Conservation (phyloP, 345 rosid genomes). For the Linum tenue region DNA sequence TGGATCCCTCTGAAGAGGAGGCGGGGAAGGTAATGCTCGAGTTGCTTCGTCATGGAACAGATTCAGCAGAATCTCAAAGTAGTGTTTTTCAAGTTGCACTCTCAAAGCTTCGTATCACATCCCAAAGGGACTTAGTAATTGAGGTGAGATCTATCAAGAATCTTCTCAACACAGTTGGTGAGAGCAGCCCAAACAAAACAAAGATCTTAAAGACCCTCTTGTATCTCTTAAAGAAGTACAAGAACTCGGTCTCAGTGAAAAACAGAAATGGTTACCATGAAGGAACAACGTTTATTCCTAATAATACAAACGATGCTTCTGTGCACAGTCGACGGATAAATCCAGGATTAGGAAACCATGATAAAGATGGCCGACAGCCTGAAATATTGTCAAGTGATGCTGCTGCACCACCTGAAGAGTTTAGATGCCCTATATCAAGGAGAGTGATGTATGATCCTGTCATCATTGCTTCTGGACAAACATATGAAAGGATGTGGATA, state of each 20-base stretch:
- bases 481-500: constrained; percentile 76
- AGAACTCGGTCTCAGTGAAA: constrained; percentile 26
- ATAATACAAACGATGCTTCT: constrained; percentile 1
- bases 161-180: constrained; percentile 31
- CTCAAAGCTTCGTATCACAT: constrained; percentile 40
- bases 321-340: too few species aligned
- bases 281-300: constrained; percentile 6
- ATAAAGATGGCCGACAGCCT: constrained; percentile 15
- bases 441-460: constrained; percentile 86
- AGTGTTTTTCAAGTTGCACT: constrained; percentile 39
- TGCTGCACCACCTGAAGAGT: constrained; percentile 37
- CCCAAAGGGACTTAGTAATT: constrained; percentile 37
- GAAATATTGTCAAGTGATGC: constrained; percentile 14
- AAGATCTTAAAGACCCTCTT: constrained; percentile 42
- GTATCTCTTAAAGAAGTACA: constrained; percentile 49
- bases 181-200: constrained; percentile 28
- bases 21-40: constrained; percentile 60
- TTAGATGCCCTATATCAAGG: constrained; percentile 61
- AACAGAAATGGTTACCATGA: constrained; percentile 24
- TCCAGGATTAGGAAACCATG: constrained; percentile 16
- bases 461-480: constrained; percentile 67
- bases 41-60: constrained; percentile 37
- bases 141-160: constrained; percentile 60
- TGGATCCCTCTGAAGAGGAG: constrained; percentile 59
- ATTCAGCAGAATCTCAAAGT: constrained; percentile 33